phyloP scores from a whole-genome alignment of 2,329 filamentous ascomycete species.

The Colletotrichum euphorbiae region DNA sequence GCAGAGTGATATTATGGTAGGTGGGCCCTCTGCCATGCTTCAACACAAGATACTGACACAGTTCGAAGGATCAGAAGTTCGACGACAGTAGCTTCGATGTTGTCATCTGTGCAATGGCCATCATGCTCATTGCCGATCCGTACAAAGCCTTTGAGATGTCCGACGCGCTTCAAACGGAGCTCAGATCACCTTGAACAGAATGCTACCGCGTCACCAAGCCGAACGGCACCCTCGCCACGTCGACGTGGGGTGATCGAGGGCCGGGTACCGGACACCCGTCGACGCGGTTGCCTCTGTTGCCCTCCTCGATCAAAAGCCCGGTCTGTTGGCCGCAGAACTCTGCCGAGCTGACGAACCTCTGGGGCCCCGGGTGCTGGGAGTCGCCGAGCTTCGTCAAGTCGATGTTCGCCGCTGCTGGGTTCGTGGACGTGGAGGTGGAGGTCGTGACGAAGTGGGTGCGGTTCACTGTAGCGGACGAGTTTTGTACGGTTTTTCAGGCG shows the following conservation, averaged over 20 bases:
- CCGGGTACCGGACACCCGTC: conserved; percentile 16
- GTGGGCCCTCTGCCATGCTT: not conserved
- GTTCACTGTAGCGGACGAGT: not conserved
- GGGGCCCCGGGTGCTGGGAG: conserved; percentile 18
- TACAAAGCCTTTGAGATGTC: not conserved
- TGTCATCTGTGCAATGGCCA: conserved; percentile 8
- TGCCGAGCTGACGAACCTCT: conserved; percentile 9
- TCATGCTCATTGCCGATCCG: conserved; percentile 21
- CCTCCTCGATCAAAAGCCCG: not conserved
- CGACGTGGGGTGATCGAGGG: conserved; percentile 18
- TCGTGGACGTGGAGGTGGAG: conserved; percentile 21
- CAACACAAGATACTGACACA: not conserved
- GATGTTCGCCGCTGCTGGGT: conserved; percentile 19
- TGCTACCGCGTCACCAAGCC: conserved; percentile 15
- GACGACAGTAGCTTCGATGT: conserved; percentile 10
- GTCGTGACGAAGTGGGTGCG: conserved; percentile 11
- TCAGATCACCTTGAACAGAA: too few relatives aligned
- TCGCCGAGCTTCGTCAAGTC: not conserved
- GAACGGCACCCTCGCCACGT: conserved; percentile 18
- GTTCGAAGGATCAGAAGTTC: not conserved
- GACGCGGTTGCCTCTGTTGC: conserved; percentile 1
- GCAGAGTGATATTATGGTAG: conserved; percentile 10
- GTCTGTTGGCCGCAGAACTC: conserved; percentile 21
- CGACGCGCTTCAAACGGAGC: too few relatives aligned
- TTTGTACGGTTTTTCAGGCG: conserved; percentile 10